phyloP scores from a whole-genome alignment of 768 basidiomycete genomes.

The Coprinopsis sp. region DNA sequence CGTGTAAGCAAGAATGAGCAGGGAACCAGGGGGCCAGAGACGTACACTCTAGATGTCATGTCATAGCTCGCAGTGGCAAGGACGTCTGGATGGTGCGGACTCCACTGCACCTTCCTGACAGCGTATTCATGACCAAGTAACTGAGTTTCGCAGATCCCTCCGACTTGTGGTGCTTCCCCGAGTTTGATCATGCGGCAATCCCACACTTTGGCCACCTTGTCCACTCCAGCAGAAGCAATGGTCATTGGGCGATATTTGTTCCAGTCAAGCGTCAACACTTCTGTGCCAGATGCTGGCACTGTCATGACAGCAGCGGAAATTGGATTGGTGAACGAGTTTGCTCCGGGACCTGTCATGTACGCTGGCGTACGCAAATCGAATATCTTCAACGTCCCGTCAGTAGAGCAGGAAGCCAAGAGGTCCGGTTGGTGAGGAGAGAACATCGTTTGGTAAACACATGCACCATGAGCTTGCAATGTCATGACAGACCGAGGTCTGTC shows the following conservation, averaged over 20 bases:
- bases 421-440: constrained; percentile 93
- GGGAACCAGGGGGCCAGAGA: constrained; percentile 16
- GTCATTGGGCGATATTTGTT: constrained; percentile 84
- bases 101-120: constrained; percentile 85
- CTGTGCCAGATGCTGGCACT: constrained; percentile 70
- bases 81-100: constrained; percentile 68
- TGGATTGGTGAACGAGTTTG: constrained; percentile 56
- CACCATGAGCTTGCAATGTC: constrained; percentile 78
- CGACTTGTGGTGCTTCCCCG: constrained; percentile 52
- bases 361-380: constrained; percentile 73
- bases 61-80: constrained; percentile 78
- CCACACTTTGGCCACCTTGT: constrained; percentile 74
- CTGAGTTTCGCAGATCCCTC: constrained; percentile 65
- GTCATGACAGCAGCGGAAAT: constrained; percentile 70
- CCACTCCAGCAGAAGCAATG: constrained; percentile 76
- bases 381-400: constrained; percentile 79
- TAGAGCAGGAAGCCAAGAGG: constrained; percentile 75
- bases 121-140: constrained; percentile 88
- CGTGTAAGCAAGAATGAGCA: neutral
- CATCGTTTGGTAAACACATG: constrained; percentile 85
- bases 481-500: constrained; percentile 72
- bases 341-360: constrained; percentile 43
- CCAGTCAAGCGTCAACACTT: constrained; percentile 84
- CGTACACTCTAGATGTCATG: constrained; percentile 92
- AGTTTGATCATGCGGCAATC: constrained; percentile 82